phyloP scores from a whole-genome alignment of 106 monocot genomes.

The Dendrobium officinale region DNA sequence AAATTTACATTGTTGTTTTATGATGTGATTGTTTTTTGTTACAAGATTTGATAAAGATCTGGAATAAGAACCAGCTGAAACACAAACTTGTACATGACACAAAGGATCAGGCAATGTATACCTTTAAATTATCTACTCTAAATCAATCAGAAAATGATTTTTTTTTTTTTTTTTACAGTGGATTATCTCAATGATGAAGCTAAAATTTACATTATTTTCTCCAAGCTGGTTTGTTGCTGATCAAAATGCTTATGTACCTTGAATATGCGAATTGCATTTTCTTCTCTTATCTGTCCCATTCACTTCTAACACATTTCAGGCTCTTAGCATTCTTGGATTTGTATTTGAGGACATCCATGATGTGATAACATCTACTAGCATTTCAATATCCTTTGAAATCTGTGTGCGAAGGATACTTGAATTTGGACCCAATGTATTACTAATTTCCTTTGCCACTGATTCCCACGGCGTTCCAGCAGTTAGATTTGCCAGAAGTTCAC shows the following conservation, averaged over 20 bases:
- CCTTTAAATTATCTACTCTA: background rate
- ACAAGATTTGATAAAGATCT: background rate
- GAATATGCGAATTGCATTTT: background rate
- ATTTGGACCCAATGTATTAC: conserved; percentile 46
- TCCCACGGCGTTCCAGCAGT: conserved; percentile 86
- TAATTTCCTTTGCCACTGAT: conserved; percentile 72
- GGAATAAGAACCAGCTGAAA: background rate
- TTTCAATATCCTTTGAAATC: conserved; percentile 55
- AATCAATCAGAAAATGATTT: background rate
- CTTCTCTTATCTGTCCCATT: background rate
- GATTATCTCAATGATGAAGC: background rate
- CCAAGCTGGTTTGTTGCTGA: background rate
- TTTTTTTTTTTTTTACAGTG: background rate
- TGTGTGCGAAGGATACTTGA: conserved; percentile 47
- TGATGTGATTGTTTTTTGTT: background rate
- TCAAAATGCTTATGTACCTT: background rate
- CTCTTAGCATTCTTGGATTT: conserved; percentile 8
- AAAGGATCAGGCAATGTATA: background rate
- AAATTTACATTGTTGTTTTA: background rate
- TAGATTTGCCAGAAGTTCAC: conserved; percentile 67
- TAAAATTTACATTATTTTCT: background rate
- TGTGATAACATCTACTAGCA: conserved; percentile 54
- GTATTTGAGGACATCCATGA: conserved; percentile 71
- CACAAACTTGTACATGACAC: background rate
- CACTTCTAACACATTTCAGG: background rate